phyloP scores from a whole-genome alignment of 2,329 filamentous ascomycete species.

The Elsinoe arachidis region DNA sequence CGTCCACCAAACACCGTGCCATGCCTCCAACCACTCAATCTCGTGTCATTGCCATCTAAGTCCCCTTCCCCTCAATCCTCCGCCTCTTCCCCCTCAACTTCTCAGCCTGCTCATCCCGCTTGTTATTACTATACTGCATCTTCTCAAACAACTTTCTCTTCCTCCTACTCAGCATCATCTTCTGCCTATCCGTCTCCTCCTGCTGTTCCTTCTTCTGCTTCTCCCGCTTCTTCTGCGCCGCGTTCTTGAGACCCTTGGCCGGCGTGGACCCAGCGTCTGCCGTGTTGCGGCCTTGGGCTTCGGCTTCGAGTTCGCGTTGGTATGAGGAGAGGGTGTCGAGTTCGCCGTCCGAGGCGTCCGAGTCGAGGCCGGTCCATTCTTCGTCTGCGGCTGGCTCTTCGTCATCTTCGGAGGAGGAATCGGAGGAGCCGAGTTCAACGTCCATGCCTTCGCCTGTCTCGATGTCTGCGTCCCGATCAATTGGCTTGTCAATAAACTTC shows the following conservation, averaged over 20 bases:
- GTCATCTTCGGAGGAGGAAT: conserved; percentile 38
- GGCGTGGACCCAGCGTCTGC: conserved; percentile 45
- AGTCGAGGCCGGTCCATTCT: conserved; percentile 39
- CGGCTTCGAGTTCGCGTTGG: conserved; percentile 86
- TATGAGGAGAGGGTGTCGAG: conserved; percentile 58
- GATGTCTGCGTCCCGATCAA: conserved; percentile 36
- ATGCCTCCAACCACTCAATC: too few relatives aligned
- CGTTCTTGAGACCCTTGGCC: conserved; percentile 54
- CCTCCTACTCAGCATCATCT: conserved; percentile 97
- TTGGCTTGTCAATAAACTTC: conserved; percentile 15
- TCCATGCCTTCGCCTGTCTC: conserved; percentile 37
- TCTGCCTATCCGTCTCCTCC: conserved; percentile 83
- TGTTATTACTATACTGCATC: conserved; percentile 92
- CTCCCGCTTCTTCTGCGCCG: conserved; percentile 58
- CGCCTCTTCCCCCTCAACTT: conserved; percentile 81
- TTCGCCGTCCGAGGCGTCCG: conserved; percentile 43
- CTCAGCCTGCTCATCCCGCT: conserved; percentile 84
- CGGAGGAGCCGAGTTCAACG: conserved; percentile 35
- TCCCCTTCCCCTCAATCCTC: conserved; percentile 60
- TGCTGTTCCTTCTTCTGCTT: conserved; percentile 56
- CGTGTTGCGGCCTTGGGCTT: conserved; percentile 47
- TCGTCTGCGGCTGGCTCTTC: conserved; percentile 40
- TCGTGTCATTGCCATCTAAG: background rate
- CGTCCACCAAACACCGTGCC: background rate
- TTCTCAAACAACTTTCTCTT: conserved; percentile 97